phyloP scores from a whole-genome alignment of 148 eudicot genomes.

The Chenopodium formosanum region DNA sequence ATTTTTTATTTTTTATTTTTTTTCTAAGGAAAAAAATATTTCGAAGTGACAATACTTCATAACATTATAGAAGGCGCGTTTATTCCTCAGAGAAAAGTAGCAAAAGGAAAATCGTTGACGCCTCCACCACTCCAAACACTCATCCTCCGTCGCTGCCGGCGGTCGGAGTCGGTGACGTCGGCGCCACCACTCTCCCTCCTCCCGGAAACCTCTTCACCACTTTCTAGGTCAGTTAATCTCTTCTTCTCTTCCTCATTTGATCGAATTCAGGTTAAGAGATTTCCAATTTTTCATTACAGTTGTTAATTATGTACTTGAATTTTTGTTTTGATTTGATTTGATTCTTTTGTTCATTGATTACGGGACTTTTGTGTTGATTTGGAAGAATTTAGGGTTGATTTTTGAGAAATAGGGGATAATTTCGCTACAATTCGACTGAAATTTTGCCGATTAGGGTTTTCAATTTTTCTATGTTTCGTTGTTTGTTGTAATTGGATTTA shows the following conservation, averaged over 20 bases:
- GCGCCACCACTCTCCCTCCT: not conserved
- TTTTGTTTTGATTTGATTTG: too few relatives aligned
- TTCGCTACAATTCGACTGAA: not conserved
- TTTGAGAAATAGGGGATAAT: not conserved
- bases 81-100: too few relatives aligned
- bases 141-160: not conserved
- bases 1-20: too few relatives aligned
- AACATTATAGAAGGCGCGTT: too few relatives aligned
- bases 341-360: not conserved
- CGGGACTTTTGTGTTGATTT: not conserved
- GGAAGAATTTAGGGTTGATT: not conserved
- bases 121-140: not conserved
- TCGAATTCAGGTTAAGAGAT: not conserved
- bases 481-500: not conserved
- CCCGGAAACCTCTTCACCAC: not conserved
- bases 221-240: not conserved
- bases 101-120: too few relatives aligned
- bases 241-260: not conserved
- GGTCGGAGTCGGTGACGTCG: not conserved
- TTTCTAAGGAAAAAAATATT: too few relatives aligned
- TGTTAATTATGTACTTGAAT: not conserved
- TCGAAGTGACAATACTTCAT: too few relatives aligned
- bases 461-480: not conserved
- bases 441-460: not conserved
- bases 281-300: too few relatives aligned